Base-by-base conservation (phyloP, 768 basidiomycete genomes). In the Lactarius vividus region DNA sequence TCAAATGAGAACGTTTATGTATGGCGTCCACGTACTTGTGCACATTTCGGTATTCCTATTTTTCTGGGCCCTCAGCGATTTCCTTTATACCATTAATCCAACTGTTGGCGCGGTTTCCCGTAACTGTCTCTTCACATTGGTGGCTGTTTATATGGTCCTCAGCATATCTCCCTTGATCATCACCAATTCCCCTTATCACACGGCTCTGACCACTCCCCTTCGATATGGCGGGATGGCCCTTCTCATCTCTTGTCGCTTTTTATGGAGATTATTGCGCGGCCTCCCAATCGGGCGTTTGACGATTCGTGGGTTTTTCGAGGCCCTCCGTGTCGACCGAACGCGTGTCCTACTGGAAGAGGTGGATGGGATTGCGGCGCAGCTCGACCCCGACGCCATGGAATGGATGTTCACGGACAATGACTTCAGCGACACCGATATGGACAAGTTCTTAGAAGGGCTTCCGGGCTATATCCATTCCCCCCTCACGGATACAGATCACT, bases 1-100 rank as follows among this genome's bases (percentile, higher is more conserved):
- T 33, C 56, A 46, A 33, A 58, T 69, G 40, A 54, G 39, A n/a
- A 57, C 57, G 20, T 60, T 65, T 40, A 52, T 66, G 58, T 60
- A 62, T 20, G 56, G 55, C 16, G 29, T 61, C n/a, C 64, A 57
- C 18, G 64, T 61, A 2, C 29, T 66, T 26, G 42, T 68, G 23
- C 67, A 68, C 29, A 10, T 66, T 31, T 60, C 67, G 0, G 29
- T 66, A 7, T 66, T 68, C 33, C 60, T 68, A 0, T 68, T 66
- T 40, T 62, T 68, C 40, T 49, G 64, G 60, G 59, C 60, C 2
- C 13, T 65, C 44, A 61, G 64, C 44, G 59, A 65, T 52, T 65
- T 61, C 60, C 54, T 65, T 15, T 57, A 57, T 33, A 60, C 44
- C 1, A n/a, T 61, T 29, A 0, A 68, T 66, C 15, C 4, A 15